Evolutionary conservation across 1,284 basidiomycete species (phyloP).

Genomic region (Lentinula novae-zelandiae): DNA sequence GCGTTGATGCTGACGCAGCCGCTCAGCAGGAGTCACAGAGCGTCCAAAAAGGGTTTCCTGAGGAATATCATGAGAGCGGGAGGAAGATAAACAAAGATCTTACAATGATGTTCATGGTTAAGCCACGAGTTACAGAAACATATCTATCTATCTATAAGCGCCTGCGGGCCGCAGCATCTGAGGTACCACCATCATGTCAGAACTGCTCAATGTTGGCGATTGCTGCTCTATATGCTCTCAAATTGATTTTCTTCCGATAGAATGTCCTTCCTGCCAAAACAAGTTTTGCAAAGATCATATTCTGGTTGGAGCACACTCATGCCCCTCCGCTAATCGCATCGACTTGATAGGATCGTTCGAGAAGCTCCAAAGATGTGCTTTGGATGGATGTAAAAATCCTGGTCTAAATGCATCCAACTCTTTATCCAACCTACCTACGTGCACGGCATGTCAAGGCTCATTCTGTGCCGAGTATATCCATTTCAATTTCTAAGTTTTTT

Average conservation of each 20-base stretch:
- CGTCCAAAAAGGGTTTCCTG: constrained; percentile 95
- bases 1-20: constrained; percentile 93
- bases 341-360: constrained; percentile 9
- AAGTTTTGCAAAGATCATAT: constrained; percentile 59
- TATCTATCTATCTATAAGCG: neutral
- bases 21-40: constrained; percentile 92
- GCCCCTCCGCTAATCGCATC: constrained; percentile 27
- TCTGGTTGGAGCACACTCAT: constrained; percentile 53
- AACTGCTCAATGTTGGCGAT: constrained; percentile 36
- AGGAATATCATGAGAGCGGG: constrained; percentile 12
- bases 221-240: constrained; percentile 52
- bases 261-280: constrained; percentile 44
- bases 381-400: constrained; percentile 48
- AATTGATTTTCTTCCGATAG: constrained; percentile 65
- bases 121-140: constrained; percentile 14
- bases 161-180: neutral
- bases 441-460: constrained; percentile 48
- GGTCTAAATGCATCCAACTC: constrained; percentile 41
- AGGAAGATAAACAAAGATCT: constrained; percentile 22
- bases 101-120: constrained; percentile 72
- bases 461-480: constrained; percentile 59
- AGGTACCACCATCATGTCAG: constrained; percentile 20
- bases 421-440: constrained; percentile 31
- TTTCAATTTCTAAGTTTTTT: constrained; percentile 2
- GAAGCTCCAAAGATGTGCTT: constrained; percentile 46